These are phyloP conservation scores for Fusarium napiforme DNA, from an alignment of 2,329 filamentous ascomycete species.

Conservation along the genomic window DNA sequence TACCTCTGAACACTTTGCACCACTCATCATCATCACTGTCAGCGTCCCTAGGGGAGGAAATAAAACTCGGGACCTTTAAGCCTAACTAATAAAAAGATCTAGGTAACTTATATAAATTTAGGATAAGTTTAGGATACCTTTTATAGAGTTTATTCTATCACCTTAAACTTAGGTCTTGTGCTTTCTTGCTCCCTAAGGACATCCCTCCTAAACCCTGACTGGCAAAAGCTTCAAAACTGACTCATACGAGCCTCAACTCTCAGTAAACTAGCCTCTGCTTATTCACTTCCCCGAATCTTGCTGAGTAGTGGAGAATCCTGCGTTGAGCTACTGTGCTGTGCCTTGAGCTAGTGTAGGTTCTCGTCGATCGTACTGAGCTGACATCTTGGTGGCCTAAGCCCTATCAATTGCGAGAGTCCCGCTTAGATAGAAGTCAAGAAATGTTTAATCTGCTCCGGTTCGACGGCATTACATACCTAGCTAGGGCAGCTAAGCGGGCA, in stretches of 20 bases:
- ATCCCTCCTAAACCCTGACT: neutral
- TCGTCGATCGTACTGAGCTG: neutral
- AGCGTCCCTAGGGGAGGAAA: neutral
- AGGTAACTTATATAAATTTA: too few species aligned
- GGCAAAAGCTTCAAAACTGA: neutral
- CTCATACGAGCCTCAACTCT: neutral
- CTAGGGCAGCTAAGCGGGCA: neutral
- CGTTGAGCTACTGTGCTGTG: neutral
- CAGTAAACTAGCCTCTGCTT: slow-evolving; percentile 7
- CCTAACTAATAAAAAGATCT: too few species aligned
- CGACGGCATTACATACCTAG: neutral
- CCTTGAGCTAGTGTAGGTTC: neutral
- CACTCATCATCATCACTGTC: neutral
- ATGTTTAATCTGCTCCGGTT: neutral
- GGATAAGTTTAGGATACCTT: too few species aligned
- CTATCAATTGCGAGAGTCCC: neutral
- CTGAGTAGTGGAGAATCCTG: neutral
- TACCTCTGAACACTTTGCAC: neutral
- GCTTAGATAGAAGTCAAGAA: neutral
- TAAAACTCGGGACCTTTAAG: too few species aligned
- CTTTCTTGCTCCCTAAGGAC: too few species aligned
- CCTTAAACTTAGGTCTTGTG: too few species aligned
- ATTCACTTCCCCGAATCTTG: neutral
- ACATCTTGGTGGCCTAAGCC: neutral
- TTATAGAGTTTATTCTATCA: too few species aligned